phyloP scores from a whole-genome alignment of 805 yeast genomes.

The Wickerhamiella shivajii region DNA sequence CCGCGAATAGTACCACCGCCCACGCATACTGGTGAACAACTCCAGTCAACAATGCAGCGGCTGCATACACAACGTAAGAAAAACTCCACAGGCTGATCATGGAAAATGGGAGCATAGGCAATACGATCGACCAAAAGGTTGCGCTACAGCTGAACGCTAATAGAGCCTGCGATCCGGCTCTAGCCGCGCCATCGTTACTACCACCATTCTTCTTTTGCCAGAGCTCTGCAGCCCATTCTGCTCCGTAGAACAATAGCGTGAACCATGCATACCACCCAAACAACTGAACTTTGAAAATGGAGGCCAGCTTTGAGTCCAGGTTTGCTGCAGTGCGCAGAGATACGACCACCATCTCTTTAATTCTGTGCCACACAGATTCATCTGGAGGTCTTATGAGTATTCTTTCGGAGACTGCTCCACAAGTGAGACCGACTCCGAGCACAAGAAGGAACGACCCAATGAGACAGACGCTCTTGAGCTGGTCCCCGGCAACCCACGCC shows the following conservation, averaged over 20 bases:
- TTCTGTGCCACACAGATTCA: background rate
- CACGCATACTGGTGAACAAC: conserved; percentile 28
- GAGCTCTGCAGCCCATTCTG: conserved; percentile 50
- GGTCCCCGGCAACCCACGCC: conserved; percentile 27
- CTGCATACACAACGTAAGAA: conserved; percentile 37
- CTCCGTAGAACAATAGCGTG: conserved; percentile 49
- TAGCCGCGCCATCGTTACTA: conserved; percentile 21
- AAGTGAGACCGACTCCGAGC: conserved; percentile 28
- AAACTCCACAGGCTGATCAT: conserved; percentile 31
- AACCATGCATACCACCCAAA: conserved; percentile 60
- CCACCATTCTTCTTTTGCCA: conserved; percentile 29
- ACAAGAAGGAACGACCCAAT: conserved; percentile 32
- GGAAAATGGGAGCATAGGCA: conserved; percentile 10
- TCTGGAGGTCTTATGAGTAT: conserved; percentile 28
- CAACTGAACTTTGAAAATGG: conserved; percentile 42
- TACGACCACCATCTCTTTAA: background rate
- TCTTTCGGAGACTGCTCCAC: conserved; percentile 33
- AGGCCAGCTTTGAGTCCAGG: conserved; percentile 37
- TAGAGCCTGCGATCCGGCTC: conserved; percentile 24
- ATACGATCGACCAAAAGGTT: conserved; percentile 12
- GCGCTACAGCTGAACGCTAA: conserved; percentile 25
- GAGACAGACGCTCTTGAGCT: conserved; percentile 36
- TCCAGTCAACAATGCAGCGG: conserved; percentile 35
- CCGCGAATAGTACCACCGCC: conserved; percentile 36
- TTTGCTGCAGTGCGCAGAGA: conserved; percentile 6